Conservation (phyloP, 2,329 filamentous ascomycete species). For the Hypoxylon sp. region DNA sequence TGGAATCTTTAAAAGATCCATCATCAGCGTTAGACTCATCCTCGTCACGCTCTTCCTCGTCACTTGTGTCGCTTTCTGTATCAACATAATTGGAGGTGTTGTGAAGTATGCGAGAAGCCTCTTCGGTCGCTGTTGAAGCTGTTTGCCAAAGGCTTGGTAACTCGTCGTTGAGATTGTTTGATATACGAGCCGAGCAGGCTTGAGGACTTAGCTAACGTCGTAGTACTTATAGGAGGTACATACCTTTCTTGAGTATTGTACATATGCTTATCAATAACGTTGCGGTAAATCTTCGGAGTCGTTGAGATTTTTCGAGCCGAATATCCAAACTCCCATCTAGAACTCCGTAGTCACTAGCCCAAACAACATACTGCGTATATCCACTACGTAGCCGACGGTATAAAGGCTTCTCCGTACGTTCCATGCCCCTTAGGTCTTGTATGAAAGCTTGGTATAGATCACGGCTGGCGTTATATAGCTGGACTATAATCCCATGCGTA, state of each 20-base stretch:
- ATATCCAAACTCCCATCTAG: conserved; percentile 4
- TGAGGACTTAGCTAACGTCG: neutral
- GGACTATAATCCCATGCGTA: neutral
- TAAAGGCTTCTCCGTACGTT: conserved; percentile 2
- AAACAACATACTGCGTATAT: conserved; percentile 15
- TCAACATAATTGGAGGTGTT: neutral
- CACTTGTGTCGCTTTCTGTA: conserved; percentile 7
- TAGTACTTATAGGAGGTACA: neutral
- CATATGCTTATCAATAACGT: conserved; percentile 11
- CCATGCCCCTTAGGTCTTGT: neutral
- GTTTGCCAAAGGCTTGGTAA: neutral
- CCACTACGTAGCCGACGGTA: conserved; percentile 11
- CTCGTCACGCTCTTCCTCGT: neutral
- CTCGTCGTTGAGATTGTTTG: neutral
- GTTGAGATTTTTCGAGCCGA: neutral
- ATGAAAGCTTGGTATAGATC: conserved; percentile 9
- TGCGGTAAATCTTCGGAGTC: conserved; percentile 3
- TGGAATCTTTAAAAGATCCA: neutral
- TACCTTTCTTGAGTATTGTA: neutral
- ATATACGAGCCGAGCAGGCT: neutral
- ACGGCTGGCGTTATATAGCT: conserved; percentile 1
- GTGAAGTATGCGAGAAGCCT: neutral
- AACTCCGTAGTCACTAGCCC: conserved; percentile 16
- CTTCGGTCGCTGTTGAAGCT: neutral
- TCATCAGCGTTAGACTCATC: too few species aligned